Base-by-base conservation (phyloP, 2,329 filamentous ascomycete species). In the Lojkania enalia region DNA sequence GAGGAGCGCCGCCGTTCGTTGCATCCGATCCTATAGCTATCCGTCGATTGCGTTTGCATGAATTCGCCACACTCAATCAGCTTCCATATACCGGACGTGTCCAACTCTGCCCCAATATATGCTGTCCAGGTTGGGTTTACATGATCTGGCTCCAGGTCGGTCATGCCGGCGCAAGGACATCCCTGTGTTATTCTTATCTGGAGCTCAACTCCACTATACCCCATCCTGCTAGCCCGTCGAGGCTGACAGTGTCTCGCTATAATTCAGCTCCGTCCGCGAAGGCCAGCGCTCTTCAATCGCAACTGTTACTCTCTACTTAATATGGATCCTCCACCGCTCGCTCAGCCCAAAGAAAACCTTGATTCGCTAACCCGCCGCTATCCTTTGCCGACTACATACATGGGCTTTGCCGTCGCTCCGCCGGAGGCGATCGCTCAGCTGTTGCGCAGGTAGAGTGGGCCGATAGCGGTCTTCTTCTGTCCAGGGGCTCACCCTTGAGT, bases 21-120 rank as follows among this genome's bases (percentile, higher is more conserved):
- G 36, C 36, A 45, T 45, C 42, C 27, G 16, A 37, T 41, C 36
- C 43, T 46, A 41, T 46, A 41, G 43, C 42, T 45, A 45, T 45
- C n/a, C n/a, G n/a, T n/a, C n/a, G n/a, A n/a, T n/a, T n/a, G n/a
- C n/a, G n/a, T n/a, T n/a, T 27, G 25, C 25, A n/a, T 27, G 25
- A 27, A 27, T 7, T 27, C 25, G n/a, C 7, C 25, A 7, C 25
- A n/a, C n/a, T 27, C n/a, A 27, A 27, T n/a, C 25, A 7, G n/a
- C 25, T 27, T 27, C 9, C n/a, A 27, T 7, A 27, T 7, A 27
- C 9, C 25, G 25, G n/a, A 27, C 9, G 7, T 27, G n/a, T 27
- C 25, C 25, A 27, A 27, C 25, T n/a, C 25, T 27, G 25, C 25
- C n/a, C 25, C n/a, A 27, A n/a, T n/a, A n/a, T 27, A n/a, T n/a